A percentile compares a stretch with the other conserved stretches of the same genome.
Evolutionary conservation across 2,329 filamentous ascomycete species (phyloP).

Genomic region (Pezicula carpinea): DNA sequence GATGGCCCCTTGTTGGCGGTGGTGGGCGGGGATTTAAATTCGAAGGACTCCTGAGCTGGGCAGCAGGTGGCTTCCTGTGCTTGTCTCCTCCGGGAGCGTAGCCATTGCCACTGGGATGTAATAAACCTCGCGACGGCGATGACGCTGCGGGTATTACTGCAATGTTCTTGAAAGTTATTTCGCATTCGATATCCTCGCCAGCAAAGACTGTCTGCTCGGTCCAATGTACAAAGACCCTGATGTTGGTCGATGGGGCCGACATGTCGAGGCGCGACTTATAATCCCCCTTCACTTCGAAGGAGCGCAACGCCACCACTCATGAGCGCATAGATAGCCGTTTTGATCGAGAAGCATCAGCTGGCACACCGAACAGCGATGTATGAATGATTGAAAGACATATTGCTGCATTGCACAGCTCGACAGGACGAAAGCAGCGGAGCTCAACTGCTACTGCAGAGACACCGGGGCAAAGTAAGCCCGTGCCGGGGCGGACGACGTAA

Average conservation of each 20-base stretch:
- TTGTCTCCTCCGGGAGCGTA: conserved; percentile 19
- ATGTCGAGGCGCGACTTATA: conserved; percentile 20
- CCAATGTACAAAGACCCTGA: conserved; percentile 95
- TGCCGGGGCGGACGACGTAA: too few relatives aligned
- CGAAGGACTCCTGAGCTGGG: conserved; percentile 34
- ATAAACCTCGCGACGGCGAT: conserved; percentile 15
- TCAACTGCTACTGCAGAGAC: too few relatives aligned
- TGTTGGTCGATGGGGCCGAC: conserved; percentile 58
- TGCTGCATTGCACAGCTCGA: not conserved
- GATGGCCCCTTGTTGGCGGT: conserved; percentile 50
- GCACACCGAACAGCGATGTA: conserved; percentile 20
- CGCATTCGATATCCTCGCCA: conserved; percentile 92
- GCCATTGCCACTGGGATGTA: conserved; percentile 22
- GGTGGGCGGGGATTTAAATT: conserved; percentile 42
- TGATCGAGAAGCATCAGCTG: conserved; percentile 8
- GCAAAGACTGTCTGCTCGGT: conserved; percentile 92
- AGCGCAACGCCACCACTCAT: conserved; percentile 26
- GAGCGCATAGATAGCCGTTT: conserved; percentile 20
- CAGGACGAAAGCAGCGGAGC: too few relatives aligned
- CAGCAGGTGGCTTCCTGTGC: conserved; percentile 24
- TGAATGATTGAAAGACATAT: conserved; percentile 1
- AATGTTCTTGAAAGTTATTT: conserved; percentile 93
- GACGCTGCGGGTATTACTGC: conserved; percentile 14
- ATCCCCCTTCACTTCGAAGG: conserved; percentile 26
- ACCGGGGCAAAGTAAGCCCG: too few relatives aligned